These are phyloP conservation scores for Monascus ruber DNA, from an alignment of 2,329 filamentous ascomycete genomes.

Conservation along the genomic window DNA sequence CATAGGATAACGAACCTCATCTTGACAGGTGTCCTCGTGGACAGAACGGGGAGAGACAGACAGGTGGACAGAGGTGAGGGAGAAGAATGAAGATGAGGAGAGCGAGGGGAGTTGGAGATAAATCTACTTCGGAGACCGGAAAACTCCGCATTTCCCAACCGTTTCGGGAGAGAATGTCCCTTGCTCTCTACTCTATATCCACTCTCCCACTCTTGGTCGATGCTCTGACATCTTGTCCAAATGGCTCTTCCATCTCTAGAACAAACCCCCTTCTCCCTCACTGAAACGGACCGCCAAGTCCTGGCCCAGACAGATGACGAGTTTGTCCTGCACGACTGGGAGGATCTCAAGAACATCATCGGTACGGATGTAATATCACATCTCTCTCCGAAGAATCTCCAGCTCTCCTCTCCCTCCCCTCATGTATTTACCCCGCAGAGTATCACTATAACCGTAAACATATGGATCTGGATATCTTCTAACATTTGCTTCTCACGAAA, in stretches of 20 bases:
- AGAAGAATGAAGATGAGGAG: background rate
- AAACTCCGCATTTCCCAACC: no score
- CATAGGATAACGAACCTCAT: constrained; percentile 4
- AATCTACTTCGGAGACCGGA: no score
- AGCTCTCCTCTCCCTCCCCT: constrained; percentile 1
- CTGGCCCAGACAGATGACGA: constrained; percentile 43
- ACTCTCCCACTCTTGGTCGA: background rate
- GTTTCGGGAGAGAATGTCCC: background rate
- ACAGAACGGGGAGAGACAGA: background rate
- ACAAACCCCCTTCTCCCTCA: constrained; percentile 36
- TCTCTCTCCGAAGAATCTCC: background rate
- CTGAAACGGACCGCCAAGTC: constrained; percentile 37
- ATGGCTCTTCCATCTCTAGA: background rate
- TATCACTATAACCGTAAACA: background rate
- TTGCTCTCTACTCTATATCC: background rate
- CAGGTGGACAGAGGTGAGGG: background rate
- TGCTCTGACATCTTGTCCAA: background rate
- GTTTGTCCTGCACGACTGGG: constrained; percentile 42
- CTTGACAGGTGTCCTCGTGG: constrained; percentile 2
- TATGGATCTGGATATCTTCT: constrained; percentile 4
- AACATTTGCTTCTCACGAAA: constrained; percentile 5
- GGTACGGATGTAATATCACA: constrained; percentile 20
- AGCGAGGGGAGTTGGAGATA: background rate
- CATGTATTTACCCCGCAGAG: constrained; percentile 1
- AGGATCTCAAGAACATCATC: constrained; percentile 41